Evolutionary conservation across 345 rosid species (phyloP), one percentile per base, ranked within the genome.

Genomic region (Rhodamnia rubescens): DNA sequence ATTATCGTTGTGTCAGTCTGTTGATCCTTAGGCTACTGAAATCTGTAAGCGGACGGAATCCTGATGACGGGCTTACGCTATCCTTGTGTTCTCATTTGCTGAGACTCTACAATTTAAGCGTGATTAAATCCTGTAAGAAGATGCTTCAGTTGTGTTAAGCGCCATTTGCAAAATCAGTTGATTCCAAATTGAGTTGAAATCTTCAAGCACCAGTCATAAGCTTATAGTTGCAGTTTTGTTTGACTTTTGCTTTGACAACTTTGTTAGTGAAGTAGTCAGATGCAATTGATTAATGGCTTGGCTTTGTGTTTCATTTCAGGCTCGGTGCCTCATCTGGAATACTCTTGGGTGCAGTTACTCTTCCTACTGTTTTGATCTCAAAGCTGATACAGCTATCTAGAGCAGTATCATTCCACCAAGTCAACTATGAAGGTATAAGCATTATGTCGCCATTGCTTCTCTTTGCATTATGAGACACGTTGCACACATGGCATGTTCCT

Each of bases 261-360:
- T 61, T 42, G 58, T 53, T 3, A 22, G 3, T 29, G 61, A 52
- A 82, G 47, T 29, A 29, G 11, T 82, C 47, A 0, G 84, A 56
- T 29, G 26, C n/a, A 53, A 24, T 83, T 20, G n/a, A 83, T 26
- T 20, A 27, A 42, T 27, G 24, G 32, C 11, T 87, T 18, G 14
- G 40, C n/a, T 36, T 87, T 61, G 52, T 36, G 57, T 53, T 61
- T 51, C 82, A 44, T 89, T 55, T 27, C 89, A 97, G 99, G 88
- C 91, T 92, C 5, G 99, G 96, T 56, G 98, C 92, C 85, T 92
- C 98, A 3, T 96, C 99, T 9, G 99, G 99, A 88, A 94, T 97
- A 84, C 88, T 96, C 74, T 88, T 97, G 1, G 98, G 98, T 82
- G 95, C 98, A 21, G 94, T 94, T 53, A 94, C 98, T 52, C 92